Evolutionary conservation across 169 alveolate genomes (phyloP), one percentile per base, ranked within the genome.

Genomic region (Miamiensis avidus): DNA sequence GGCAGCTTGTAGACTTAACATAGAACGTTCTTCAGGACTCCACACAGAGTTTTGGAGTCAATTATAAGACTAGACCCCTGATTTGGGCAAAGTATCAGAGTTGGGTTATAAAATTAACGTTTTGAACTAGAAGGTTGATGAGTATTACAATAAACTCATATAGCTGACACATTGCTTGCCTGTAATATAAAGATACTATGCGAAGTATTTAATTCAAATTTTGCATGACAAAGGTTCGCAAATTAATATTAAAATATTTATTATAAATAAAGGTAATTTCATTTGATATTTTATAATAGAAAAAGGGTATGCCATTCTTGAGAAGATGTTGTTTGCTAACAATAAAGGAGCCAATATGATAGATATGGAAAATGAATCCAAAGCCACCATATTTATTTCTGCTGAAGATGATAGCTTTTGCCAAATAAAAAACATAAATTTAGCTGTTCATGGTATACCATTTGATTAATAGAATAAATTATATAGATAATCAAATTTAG

Each of bases 1-100:
- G n/a, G 77, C 84, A 82, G 85, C 87, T 26, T 88, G 89, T 31
- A 88, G 82, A 75, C 88, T 76, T 75, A 84, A 86, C 0, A 84
- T 91, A 1, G 88, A 86, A 75, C 64, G 78, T 31, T 85, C 89
- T 27, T 84, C 95, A 30, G 82, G 91, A 29, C 82, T 91, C 16
- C 91, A 91, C 84, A 34, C 82, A 64, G 95, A 91, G 75, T 91
- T 91, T 82, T 91, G 95, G 95, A 82, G 85, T 65, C 77, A 86
- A 81, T 87, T 91, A 81, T 73, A 89, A 69, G 91, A 91, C 29
- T 89, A 91, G 81, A 74, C 88, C 4, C 95, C 91, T 33, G 95
- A 91, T 82, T 85, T 91, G 26, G 85, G 89, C 29, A 91, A 91
- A 84, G 81, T 91, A 90, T 85, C 88, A 86, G 95, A 91, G 74